Percentiles rank a stretch among this genome's conserved stretches.
Evolutionary conservation across 78 protist species (phyloP).

Genomic region (Isochrysis galbana): DNA sequence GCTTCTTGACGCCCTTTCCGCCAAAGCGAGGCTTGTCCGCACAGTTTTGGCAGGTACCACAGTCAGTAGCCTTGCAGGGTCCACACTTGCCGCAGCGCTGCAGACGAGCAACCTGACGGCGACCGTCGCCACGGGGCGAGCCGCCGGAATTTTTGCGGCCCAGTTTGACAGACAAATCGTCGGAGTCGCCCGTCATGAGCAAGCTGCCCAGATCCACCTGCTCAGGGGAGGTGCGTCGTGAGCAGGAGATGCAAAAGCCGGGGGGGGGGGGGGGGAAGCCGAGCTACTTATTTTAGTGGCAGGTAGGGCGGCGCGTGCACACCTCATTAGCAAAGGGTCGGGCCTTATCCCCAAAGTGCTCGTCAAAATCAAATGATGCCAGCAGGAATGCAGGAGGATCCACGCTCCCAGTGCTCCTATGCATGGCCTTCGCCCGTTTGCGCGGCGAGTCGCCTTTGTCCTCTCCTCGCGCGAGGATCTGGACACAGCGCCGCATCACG

Average conservation of each 20-base stretch:
- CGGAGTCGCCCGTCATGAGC: neutral
- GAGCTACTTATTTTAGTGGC: no score
- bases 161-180: neutral
- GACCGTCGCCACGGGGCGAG: neutral
- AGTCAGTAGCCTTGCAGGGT: neutral
- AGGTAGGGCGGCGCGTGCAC: no score
- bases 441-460: neutral
- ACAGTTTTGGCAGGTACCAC: neutral
- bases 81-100: conserved; percentile 4
- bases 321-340: no score
- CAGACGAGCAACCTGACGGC: neutral
- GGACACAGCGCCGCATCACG: neutral
- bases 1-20: conserved; percentile 1
- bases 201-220: neutral
- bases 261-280: no score
- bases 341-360: neutral
- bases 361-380: neutral
- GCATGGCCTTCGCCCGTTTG: neutral
- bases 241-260: neutral
- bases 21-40: conserved; percentile 8
- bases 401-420: neutral
- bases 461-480: neutral
- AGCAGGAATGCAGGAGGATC: neutral
- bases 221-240: neutral
- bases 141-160: neutral